Evolutionary conservation across 1,139 yeast genomes (phyloP), one percentile per base, ranked within the genome.

Genomic region (Nakaseomyces nivariensis): DNA sequence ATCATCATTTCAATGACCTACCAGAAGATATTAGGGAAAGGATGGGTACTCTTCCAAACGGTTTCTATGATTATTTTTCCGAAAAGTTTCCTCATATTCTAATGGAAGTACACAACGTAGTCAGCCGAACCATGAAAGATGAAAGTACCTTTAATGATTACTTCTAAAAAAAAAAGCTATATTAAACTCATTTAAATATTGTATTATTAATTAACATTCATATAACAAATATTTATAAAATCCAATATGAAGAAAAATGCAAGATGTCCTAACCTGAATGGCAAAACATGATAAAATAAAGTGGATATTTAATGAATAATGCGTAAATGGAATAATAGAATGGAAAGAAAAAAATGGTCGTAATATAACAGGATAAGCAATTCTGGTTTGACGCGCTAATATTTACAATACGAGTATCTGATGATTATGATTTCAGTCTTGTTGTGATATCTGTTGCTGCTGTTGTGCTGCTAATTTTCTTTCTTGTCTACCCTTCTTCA

Each of bases 1-100:
- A 85, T 63, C 96, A 88, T 65, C 99, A 92, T 67, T 92, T 78
- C 66, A 88, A 88, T 67, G 98, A 94, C 62, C 71, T 90, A 67
- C 96, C 97, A 1, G 73, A 71, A 5, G 74, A 71, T 24, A 70
- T 90, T 68, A 77, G 71, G 32, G 66, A 59, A 55, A 67, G 78
- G 51, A 85, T 92, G 81, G 83, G 87, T 25, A 85, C 94, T 0
- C 69, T 87, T 33, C 97, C 97, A 0, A 79, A 79, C 50, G 96
- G 95, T 1, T 92, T 86, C 64, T 84, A 88, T 67, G 68, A 71
- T 46, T 92, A 85, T 64, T 92, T 88, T 67, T 79, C 80, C 46
- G 64, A 68, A 34, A 77, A 80, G 61, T 92, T 90, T 63, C 98
- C 99, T 1, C 74, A 76, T 50, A 68, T 92, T 59, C 69, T 92